A percentile compares a stretch with the other conserved stretches of the same genome.
Conservation (phyloP, 2,329 filamentous ascomycete species). For the Ascochyta viciae-villosae region DNA sequence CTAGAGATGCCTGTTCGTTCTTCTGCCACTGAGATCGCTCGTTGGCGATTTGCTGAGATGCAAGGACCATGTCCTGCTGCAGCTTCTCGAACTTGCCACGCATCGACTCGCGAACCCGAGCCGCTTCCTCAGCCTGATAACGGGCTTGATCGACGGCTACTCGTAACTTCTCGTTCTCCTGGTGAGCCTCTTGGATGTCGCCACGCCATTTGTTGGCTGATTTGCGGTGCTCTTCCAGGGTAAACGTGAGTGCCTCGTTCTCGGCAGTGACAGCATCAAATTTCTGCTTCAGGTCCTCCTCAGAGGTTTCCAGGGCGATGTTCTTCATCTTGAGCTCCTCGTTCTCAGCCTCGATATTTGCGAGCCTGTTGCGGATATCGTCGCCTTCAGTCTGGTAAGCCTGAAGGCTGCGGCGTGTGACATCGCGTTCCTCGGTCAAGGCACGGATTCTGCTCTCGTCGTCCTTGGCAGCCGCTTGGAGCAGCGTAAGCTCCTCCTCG, state of each 20-base stretch:
- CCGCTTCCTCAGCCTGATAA: constrained; percentile 83
- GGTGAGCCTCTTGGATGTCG: constrained; percentile 61
- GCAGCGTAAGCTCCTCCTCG: constrained; percentile 57
- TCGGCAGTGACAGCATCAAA: constrained; percentile 63
- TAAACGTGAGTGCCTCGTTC: constrained; percentile 67
- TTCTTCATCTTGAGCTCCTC: constrained; percentile 60
- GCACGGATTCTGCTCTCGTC: constrained; percentile 52
- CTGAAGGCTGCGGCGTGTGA: constrained; percentile 49
- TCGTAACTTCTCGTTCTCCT: constrained; percentile 71
- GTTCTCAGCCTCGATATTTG: constrained; percentile 63
- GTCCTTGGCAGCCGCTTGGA: constrained; percentile 53
- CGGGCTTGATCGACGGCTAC: constrained; percentile 76
- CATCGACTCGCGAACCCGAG: constrained; percentile 83
- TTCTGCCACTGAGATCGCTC: constrained; percentile 82
- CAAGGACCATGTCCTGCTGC: constrained; percentile 84
- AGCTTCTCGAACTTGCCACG: constrained; percentile 83
- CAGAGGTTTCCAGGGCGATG: constrained; percentile 39
- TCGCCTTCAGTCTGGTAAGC: constrained; percentile 48
- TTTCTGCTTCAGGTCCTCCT: constrained; percentile 59
- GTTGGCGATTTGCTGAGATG: constrained; percentile 78
- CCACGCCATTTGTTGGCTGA: constrained; percentile 66
- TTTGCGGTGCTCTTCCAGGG: constrained; percentile 68
- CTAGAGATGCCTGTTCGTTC: constrained; percentile 65
- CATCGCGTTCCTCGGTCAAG: constrained; percentile 53
- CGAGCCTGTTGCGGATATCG: constrained; percentile 59